phyloP scores from a whole-genome alignment of 164 flowering plant species.

The Litsea cubeba region DNA sequence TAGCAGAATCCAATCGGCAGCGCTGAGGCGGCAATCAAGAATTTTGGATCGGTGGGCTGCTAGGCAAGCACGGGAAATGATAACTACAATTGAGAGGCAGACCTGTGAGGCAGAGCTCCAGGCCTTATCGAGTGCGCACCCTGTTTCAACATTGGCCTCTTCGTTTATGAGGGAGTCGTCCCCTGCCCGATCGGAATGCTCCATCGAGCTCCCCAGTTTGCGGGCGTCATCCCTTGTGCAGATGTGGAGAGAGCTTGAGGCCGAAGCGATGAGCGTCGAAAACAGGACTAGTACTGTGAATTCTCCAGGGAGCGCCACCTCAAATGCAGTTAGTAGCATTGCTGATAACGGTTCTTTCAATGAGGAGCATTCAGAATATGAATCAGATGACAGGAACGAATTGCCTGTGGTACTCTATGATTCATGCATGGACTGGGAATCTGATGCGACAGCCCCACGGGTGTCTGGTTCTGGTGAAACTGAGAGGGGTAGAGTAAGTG shows the following conservation, averaged over 20 bases:
- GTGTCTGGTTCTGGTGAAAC: conserved; percentile 34
- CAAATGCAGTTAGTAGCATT: conserved; percentile 6
- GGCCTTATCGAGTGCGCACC: conserved; percentile 19
- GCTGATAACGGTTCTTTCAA: conserved; percentile 15
- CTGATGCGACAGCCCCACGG: conserved; percentile 15
- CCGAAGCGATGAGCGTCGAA: conserved; percentile 25
- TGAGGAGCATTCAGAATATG: conserved; percentile 20
- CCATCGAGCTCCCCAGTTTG: conserved; percentile 22
- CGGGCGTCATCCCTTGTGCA: conserved; percentile 72
- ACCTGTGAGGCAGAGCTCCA: conserved; percentile 25
- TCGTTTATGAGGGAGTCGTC: conserved; percentile 21
- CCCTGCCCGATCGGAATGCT: conserved; percentile 20
- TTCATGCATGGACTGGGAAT: conserved; percentile 33
- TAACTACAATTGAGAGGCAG: conserved; percentile 32
- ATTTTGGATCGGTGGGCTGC: conserved; percentile 50
- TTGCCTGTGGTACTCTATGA: conserved; percentile 15
- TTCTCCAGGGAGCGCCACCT: conserved; percentile 8
- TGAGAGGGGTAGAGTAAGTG: conserved; percentile 54
- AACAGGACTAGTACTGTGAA: conserved; percentile 18
- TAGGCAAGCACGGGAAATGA: conserved; percentile 40
- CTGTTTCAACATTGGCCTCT: conserved; percentile 21
- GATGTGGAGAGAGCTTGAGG: conserved; percentile 62
- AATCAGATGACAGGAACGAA: conserved; percentile 8
- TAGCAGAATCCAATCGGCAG: not conserved
- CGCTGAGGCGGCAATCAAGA: conserved; percentile 18